Percentiles rank a stretch among this genome's conserved stretches.
These are phyloP conservation scores for Ophiostoma triangulosporum DNA, from an alignment of 2,329 filamentous ascomycete species.

Conservation along the genomic window DNA sequence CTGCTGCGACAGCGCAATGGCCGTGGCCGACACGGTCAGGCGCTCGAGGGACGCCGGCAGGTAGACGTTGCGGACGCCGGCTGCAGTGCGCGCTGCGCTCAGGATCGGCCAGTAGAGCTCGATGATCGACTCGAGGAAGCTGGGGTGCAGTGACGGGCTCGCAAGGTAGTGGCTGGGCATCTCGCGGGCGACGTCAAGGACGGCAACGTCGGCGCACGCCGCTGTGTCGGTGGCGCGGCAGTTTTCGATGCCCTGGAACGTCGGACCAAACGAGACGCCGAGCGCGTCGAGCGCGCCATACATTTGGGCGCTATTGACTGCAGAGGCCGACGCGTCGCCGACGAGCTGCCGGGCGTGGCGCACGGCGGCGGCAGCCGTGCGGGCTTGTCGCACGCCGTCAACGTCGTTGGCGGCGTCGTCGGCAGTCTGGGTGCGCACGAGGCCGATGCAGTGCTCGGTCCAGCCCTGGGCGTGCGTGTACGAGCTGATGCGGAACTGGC, in stretches of 20 bases:
- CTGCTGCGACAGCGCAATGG: conserved; percentile 17
- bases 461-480: conserved; percentile 26
- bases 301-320: conserved; percentile 1
- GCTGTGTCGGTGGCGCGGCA: conserved; percentile 12
- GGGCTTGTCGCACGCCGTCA: conserved; percentile 5
- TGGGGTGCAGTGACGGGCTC: conserved; percentile 35
- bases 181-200: conserved; percentile 22
- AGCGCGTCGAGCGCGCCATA: conserved; percentile 18
- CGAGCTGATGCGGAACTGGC: conserved; percentile 28
- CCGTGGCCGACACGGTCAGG: conserved; percentile 29
- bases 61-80: conserved; percentile 26
- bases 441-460: conserved; percentile 25
- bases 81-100: conserved; percentile 3
- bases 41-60: conserved; percentile 33
- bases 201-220: conserved; percentile 22
- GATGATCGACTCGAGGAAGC: conserved; percentile 21
- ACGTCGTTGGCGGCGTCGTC: conserved; percentile 3
- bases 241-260: conserved; percentile 22
- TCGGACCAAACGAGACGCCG: conserved; percentile 22
- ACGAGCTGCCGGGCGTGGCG: conserved; percentile 4
- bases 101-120: conserved; percentile 6
- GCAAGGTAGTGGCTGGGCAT: conserved; percentile 31
- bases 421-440: conserved; percentile 15
- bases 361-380: conserved; percentile 8
- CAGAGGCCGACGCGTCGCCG: neutral